These are phyloP conservation scores for Breviolum minutum DNA, from an alignment of 73 alveolate genomes.

Conservation along the genomic window DNA sequence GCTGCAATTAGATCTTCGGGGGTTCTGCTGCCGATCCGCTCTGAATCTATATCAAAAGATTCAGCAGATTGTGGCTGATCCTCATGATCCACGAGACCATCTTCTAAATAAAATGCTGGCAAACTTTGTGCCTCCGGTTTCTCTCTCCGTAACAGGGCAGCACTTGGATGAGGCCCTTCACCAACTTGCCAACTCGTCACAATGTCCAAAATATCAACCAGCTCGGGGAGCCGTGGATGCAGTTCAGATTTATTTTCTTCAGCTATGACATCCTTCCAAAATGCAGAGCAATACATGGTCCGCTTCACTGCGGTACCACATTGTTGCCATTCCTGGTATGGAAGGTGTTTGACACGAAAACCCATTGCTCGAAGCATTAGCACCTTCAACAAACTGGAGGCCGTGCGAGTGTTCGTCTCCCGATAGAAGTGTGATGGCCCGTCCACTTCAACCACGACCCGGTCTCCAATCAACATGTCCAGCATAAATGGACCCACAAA, in stretches of 20 bases:
- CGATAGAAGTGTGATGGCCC: constrained; percentile 94
- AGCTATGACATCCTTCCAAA: constrained; percentile 84
- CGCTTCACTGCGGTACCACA: constrained; percentile 74
- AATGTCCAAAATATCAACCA: constrained; percentile 58
- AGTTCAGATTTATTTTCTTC: background rate
- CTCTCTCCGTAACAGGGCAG: constrained; percentile 7
- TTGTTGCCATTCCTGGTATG: constrained; percentile 85
- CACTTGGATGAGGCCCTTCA: constrained; percentile 83
- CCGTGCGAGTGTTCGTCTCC: constrained; percentile 85
- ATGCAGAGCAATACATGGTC: constrained; percentile 71
- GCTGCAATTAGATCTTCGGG: constrained; percentile 63
- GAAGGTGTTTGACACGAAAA: constrained; percentile 64
- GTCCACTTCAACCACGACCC: constrained; percentile 83
- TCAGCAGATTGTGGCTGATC: background rate
- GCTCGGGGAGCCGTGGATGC: constrained; percentile 53
- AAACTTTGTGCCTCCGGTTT: constrained; percentile 10
- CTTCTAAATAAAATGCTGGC: constrained; percentile 60
- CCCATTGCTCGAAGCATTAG: constrained; percentile 75
- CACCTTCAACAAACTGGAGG: constrained; percentile 43
- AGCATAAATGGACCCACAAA: constrained; percentile 91
- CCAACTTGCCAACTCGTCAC: constrained; percentile 80
- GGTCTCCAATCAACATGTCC: constrained; percentile 88
- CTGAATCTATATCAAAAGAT: constrained; percentile 37
- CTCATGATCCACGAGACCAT: background rate
- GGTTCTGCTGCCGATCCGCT: background rate